Evolutionary conservation across 352 stramenopile species (phyloP).

Genomic region (Phytophthora boehmeriae): DNA sequence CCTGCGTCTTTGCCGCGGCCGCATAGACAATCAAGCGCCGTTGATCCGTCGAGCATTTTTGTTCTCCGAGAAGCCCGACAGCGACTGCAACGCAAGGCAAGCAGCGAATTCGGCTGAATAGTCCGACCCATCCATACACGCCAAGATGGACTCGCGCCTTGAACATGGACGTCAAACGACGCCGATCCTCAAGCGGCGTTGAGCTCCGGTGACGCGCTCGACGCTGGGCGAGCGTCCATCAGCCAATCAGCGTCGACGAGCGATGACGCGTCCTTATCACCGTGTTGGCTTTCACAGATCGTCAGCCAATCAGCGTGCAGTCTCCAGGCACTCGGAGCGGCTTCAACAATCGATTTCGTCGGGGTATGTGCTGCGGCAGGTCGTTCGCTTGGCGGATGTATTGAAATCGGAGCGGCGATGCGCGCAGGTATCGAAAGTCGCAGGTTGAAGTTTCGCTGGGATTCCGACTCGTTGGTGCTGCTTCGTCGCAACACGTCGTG

Average conservation of each 20-base stretch:
- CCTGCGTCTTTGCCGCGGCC: constrained; percentile 5
- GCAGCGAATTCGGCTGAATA: not conserved
- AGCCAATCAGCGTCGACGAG: constrained; percentile 26
- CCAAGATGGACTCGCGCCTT: not conserved
- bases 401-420: not conserved
- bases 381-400: not conserved
- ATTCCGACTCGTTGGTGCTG: not conserved
- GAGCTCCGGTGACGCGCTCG: not conserved
- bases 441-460: constrained; percentile 17
- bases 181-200: constrained; percentile 25
- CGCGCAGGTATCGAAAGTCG: constrained; percentile 19
- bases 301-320: constrained; percentile 37
- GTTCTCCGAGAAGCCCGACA: too few species aligned
- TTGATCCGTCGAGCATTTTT: too few species aligned
- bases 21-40: too few species aligned
- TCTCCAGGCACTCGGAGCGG: not conserved
- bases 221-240: not conserved
- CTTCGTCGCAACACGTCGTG: not conserved
- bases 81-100: too few species aligned
- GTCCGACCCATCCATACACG: constrained; percentile 12
- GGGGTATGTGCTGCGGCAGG: constrained; percentile 3
- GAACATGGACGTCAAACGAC: constrained; percentile 13
- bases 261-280: constrained; percentile 40
- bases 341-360: constrained; percentile 21
- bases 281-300: constrained; percentile 11